phyloP scores from a whole-genome alignment of 2,329 filamentous ascomycete species.

The Trichoderma semiorbis region DNA sequence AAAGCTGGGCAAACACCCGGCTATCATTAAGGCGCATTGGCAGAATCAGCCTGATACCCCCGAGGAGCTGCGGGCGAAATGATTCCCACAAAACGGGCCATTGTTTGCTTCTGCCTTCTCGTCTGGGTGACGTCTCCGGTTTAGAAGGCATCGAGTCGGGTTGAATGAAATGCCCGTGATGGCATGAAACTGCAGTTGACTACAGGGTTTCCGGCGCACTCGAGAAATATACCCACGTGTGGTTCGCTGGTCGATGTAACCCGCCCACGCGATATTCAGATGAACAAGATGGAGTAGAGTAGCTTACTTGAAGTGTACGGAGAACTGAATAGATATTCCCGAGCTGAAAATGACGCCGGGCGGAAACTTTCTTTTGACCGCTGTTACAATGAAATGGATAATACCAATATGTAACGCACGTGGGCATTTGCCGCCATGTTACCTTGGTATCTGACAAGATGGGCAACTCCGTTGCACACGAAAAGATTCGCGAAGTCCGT shows the following conservation, averaged over 20 bases:
- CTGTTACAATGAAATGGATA: background rate
- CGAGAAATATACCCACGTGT: background rate
- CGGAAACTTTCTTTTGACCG: background rate
- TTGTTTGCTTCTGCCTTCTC: background rate
- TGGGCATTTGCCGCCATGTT: background rate
- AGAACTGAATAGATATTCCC: background rate
- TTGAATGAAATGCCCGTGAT: background rate
- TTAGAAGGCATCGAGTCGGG: background rate
- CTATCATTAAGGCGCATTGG: constrained; percentile 52
- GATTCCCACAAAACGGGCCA: background rate
- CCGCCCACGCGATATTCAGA: background rate
- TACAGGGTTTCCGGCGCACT: background rate
- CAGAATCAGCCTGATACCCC: constrained; percentile 50
- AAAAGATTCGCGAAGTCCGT: background rate
- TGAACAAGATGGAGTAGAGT: background rate
- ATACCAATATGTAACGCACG: background rate
- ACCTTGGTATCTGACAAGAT: background rate
- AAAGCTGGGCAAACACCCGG: constrained; percentile 45
- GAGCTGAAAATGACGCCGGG: background rate
- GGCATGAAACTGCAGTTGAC: background rate
- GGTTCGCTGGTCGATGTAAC: background rate
- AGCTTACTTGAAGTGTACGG: background rate
- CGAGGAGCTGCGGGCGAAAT: constrained; percentile 27
- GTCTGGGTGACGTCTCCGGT: background rate
- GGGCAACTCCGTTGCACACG: background rate